Base-by-base conservation (phyloP, 2,329 filamentous ascomycete genomes). In the Epichloe glyceriae region DNA sequence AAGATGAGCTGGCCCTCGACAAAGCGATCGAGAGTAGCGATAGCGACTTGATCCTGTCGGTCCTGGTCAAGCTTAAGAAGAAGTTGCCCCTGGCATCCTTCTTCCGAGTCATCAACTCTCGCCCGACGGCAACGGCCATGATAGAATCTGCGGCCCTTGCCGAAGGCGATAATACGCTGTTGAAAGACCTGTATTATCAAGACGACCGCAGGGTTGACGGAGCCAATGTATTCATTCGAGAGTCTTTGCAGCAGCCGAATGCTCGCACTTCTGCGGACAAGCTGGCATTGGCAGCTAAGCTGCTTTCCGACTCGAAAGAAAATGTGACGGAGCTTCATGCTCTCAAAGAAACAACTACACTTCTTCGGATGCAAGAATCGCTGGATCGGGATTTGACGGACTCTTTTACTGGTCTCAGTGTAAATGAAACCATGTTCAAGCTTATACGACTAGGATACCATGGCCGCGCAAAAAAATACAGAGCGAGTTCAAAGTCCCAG, bases 101-200 rank as follows among this genome's bases (percentile, higher is more conserved):
- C 73, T 97, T 98, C 74, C 83, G 89, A 47, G 84, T 85, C 45
- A 88, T 97, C 69, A 96, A 90, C 65, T 80, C 78, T 49, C 82
- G 90, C 1, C 89, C 91, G 0, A 78, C 88, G 26, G 93, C 93
- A 4, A 89, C 88, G 2, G 88, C 93, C 0, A 78, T 98, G 11
- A 87, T 98, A 22, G 93, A 98, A 66, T 79, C 88, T 2, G 85
- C 84, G 0, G 91, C 93, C 0, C 63, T 70, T 43, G 74, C 78
- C 47, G 81, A 87, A 47, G 71, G 69, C 19, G 85, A 95, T 60
- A 89, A 95, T 59, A 76, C 79, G 0, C 68, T 98, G 20, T 79
- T 98, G 26, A 98, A 97, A 62, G 93, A 97, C 62, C 73, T 98
- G 3, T 98, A 93, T 70, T 98, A 98, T 64, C 93, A 97, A 69